A percentile compares a stretch with the other conserved stretches of the same genome.
phyloP scores from a whole-genome alignment of 495 filamentous ascomycete genomes.

The Ascobolus immersus region DNA sequence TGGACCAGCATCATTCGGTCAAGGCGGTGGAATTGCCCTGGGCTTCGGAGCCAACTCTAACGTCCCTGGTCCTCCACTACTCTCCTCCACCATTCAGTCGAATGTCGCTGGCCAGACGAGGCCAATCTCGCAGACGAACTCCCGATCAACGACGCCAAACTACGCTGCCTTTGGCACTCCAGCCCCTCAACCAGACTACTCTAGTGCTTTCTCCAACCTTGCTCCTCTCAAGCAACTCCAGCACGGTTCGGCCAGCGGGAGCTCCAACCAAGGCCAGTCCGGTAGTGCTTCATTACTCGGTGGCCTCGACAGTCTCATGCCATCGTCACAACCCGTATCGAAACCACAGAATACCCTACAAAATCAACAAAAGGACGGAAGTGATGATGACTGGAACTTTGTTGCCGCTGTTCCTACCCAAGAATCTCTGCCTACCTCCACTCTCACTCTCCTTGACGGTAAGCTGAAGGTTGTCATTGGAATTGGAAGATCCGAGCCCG shows the following conservation, averaged over 20 bases:
- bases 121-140: slow-evolving; percentile 17
- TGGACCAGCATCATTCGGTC: slow-evolving; percentile 30
- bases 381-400: slow-evolving; percentile 88
- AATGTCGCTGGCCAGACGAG: slow-evolving; percentile 26
- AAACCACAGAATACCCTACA: slow-evolving; percentile 10
- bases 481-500: slow-evolving; percentile 19
- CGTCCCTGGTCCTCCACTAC: slow-evolving; percentile 35
- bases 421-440: slow-evolving; percentile 18
- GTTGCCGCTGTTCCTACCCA: slow-evolving; percentile 59
- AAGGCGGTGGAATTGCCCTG: slow-evolving; percentile 63
- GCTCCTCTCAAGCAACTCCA: slow-evolving; percentile 21
- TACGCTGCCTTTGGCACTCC: slow-evolving; percentile 15
- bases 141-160: slow-evolving; percentile 27
- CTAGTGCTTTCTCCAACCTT: slow-evolving; percentile 16
- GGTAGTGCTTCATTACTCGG: too few relatives aligned
- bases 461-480: slow-evolving; percentile 23
- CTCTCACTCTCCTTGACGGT: slow-evolving; percentile 27
- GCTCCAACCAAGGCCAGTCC: background rate
- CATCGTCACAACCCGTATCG: slow-evolving; percentile 4
- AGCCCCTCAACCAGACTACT: slow-evolving; percentile 19
- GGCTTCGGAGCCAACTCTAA: slow-evolving; percentile 47
- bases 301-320: background rate
- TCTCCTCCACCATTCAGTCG: slow-evolving; percentile 36
- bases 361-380: slow-evolving; percentile 17
- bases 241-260: slow-evolving; percentile 20